phyloP scores from a whole-genome alignment of 139 green algal genomes.

The Chlorella sp. region DNA sequence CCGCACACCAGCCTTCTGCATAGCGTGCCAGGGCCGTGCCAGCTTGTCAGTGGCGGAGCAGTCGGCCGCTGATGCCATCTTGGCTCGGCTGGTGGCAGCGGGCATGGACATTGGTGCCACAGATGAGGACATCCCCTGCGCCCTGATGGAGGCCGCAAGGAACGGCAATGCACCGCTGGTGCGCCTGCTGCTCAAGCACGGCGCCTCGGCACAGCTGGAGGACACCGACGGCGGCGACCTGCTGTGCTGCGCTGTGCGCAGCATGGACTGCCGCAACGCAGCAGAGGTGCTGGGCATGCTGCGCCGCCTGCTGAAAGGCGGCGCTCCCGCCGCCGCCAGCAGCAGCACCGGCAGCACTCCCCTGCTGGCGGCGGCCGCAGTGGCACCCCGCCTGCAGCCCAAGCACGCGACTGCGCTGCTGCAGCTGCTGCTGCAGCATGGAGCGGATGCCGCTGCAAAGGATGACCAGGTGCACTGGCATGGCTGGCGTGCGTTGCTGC shows the following conservation, averaged over 20 bases:
- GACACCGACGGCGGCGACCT: neutral
- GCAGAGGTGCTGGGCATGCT: neutral
- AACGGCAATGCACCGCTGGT: neutral
- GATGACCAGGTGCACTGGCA: neutral
- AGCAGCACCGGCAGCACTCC: neutral
- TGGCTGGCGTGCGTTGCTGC: too few relatives aligned
- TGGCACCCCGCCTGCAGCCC: neutral
- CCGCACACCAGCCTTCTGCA: neutral
- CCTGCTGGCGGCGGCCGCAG: neutral
- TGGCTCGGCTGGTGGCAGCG: neutral
- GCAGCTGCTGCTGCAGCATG: neutral
- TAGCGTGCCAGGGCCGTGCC: neutral
- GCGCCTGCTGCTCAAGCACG: constrained; percentile 6
- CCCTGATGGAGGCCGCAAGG: neutral
- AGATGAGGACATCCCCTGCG: too few relatives aligned
- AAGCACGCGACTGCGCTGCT: neutral
- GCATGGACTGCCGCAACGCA: neutral
- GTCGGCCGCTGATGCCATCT: neutral
- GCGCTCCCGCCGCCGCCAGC: neutral
- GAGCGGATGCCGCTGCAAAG: neutral
- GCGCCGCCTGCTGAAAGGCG: neutral
- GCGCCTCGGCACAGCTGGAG: neutral
- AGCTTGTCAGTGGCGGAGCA: neutral
- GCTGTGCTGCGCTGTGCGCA: neutral
- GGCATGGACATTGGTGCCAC: neutral